Percentiles rank a stretch among this genome's conserved stretches.
Conservation (phyloP, 192 early-diverging fungal species). For the Backusella liffmaniae region DNA sequence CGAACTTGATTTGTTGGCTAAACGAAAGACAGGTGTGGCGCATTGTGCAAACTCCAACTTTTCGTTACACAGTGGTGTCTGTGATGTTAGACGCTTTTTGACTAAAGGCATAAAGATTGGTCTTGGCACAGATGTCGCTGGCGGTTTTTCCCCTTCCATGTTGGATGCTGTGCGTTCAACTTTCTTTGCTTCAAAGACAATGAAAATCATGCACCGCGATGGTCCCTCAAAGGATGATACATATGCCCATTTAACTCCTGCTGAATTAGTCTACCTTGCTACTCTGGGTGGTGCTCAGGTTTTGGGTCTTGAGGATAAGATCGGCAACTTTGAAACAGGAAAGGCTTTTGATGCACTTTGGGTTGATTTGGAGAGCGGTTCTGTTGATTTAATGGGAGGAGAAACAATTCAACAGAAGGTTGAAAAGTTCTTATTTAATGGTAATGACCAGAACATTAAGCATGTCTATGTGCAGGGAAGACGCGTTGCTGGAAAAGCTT, state of each 20-base stretch:
- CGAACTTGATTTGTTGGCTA: conserved; percentile 67
- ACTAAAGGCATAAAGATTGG: conserved; percentile 79
- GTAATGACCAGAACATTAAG: conserved; percentile 83
- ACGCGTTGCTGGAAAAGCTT: conserved; percentile 36
- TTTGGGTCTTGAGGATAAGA: conserved; percentile 63
- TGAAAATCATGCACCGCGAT: conserved; percentile 39
- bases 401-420: conserved; percentile 54
- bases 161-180: conserved; percentile 86
- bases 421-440: conserved; percentile 91
- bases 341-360: conserved; percentile 95
- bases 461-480: conserved; percentile 82
- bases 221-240: conserved; percentile 16
- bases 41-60: conserved; percentile 97
- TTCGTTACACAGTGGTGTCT: conserved; percentile 73
- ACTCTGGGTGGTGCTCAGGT: conserved; percentile 89
- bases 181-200: conserved; percentile 70
- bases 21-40: conserved; percentile 70
- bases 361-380: conserved; percentile 49
- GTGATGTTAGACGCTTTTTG: conserved; percentile 77
- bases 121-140: conserved; percentile 91
- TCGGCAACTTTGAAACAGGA: conserved; percentile 83
- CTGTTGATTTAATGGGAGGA: conserved; percentile 67
- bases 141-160: conserved; percentile 84
- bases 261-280: conserved; percentile 82
- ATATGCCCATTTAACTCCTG: conserved; percentile 55